phyloP scores from a whole-genome alignment of 2,329 filamentous ascomycete genomes.

The Pleomassaria siparia region DNA sequence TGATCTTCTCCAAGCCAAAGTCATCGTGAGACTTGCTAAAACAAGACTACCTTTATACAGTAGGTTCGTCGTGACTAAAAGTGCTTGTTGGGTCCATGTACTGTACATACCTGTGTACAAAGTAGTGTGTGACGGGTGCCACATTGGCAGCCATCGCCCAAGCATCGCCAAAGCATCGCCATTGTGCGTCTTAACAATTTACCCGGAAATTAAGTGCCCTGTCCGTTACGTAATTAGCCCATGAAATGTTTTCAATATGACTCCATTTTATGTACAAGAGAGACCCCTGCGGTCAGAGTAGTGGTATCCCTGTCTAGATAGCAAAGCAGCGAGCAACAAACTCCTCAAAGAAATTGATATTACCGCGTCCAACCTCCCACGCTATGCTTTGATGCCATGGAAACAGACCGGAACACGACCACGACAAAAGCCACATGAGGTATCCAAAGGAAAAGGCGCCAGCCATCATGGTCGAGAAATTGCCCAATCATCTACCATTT shows the following conservation, averaged over 20 bases:
- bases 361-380: constrained; percentile 22
- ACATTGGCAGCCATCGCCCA: too few species aligned
- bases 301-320: constrained; percentile 16
- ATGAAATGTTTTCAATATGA: neutral
- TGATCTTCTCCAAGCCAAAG: too few species aligned
- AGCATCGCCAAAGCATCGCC: too few species aligned
- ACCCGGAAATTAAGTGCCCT: neutral
- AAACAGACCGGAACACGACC: constrained; percentile 12
- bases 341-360: constrained; percentile 17
- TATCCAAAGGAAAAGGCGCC: constrained; percentile 16
- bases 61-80: too few species aligned
- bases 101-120: too few species aligned
- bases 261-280: neutral
- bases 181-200: neutral
- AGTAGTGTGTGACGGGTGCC: too few species aligned
- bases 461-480: constrained; percentile 16
- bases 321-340: constrained; percentile 3
- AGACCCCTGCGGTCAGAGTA: neutral
- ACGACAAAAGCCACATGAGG: constrained; percentile 8
- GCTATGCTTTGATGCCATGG: constrained; percentile 22
- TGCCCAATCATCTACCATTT: constrained; percentile 14
- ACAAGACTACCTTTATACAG: too few species aligned
- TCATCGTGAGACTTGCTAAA: too few species aligned
- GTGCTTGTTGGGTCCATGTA: too few species aligned
- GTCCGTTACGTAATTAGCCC: neutral